A percentile compares a stretch with the other conserved stretches of the same genome.
These are phyloP conservation scores for Taiozyma sp. DNA, from an alignment of 1,139 yeast species.

Conservation along the genomic window DNA sequence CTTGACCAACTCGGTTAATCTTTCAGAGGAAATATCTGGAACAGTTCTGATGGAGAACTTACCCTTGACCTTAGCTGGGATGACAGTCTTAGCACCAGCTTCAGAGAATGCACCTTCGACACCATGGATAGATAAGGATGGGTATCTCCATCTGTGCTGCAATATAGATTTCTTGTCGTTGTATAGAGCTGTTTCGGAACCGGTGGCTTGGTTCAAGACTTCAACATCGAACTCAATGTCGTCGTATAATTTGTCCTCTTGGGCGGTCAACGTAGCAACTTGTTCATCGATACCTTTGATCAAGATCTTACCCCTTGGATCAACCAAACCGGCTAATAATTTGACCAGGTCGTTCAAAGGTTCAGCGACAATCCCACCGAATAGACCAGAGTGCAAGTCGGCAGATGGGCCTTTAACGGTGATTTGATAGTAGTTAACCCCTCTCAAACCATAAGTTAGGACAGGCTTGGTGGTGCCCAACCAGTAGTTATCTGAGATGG, in stretches of 20 bases:
- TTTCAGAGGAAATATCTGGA: conserved; percentile 81
- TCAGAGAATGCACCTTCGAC: conserved; percentile 96
- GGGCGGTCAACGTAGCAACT: conserved; percentile 89
- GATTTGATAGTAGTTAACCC: conserved; percentile 89
- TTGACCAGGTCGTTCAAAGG: conserved; percentile 93
- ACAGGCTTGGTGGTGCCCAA: conserved; percentile 96
- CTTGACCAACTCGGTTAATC: conserved; percentile 73
- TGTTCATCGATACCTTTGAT: conserved; percentile 88
- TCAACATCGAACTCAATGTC: conserved; percentile 78
- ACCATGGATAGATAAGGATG: conserved; percentile 94
- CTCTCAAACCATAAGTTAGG: conserved; percentile 95
- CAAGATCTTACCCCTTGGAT: conserved; percentile 71
- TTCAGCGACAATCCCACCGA: conserved; percentile 96
- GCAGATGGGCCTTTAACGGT: conserved; percentile 88
- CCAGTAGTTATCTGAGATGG: conserved; percentile 98
- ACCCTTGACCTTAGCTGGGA: conserved; percentile 91
- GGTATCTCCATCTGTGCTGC: conserved; percentile 98
- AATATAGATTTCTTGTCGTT: conserved; percentile 76
- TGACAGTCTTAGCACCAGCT: conserved; percentile 96
- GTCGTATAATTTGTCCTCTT: conserved; percentile 77
- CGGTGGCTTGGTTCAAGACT: conserved; percentile 85
- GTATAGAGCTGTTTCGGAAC: conserved; percentile 79
- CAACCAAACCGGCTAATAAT: conserved; percentile 73
- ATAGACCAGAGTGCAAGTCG: conserved; percentile 94
- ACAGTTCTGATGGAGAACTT: conserved; percentile 97